These are phyloP conservation scores for Talaromyces sp. DNA, from an alignment of 2,329 filamentous ascomycete species.

Conservation along the genomic window DNA sequence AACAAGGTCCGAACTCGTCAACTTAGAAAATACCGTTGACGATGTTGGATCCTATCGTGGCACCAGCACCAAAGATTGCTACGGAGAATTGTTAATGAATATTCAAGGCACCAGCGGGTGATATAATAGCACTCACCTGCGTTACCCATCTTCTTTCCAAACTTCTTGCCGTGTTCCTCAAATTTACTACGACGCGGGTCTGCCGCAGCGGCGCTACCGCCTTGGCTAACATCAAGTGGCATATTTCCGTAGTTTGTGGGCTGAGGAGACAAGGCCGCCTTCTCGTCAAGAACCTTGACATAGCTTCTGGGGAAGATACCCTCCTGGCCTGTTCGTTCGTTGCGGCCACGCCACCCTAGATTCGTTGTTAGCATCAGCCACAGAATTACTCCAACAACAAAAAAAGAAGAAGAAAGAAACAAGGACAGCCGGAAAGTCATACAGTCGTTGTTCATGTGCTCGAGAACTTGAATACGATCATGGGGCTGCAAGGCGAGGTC, in stretches of 20 bases:
- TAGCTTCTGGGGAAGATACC: constrained; percentile 96
- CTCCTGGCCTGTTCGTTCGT: constrained; percentile 73
- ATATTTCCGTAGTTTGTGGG: constrained; percentile 51
- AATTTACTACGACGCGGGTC: constrained; percentile 53
- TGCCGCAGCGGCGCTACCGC: constrained; percentile 36
- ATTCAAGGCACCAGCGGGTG: neutral
- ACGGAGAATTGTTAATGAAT: constrained; percentile 16
- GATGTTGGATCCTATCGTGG: constrained; percentile 81
- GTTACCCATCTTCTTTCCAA: constrained; percentile 88
- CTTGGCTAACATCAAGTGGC: constrained; percentile 68
- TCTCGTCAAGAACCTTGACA: constrained; percentile 65
- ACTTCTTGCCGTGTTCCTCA: constrained; percentile 79
- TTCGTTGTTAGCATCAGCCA: constrained; percentile 11
- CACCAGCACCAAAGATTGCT: constrained; percentile 88
- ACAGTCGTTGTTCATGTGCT: constrained; percentile 96
- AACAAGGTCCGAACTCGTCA: neutral
- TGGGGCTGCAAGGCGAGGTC: constrained; percentile 76
- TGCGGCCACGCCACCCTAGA: constrained; percentile 71
- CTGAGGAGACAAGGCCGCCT: constrained; percentile 40
- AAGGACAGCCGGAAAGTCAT: constrained; percentile 17
- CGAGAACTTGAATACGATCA: constrained; percentile 72
- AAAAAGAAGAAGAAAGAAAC: too few species aligned
- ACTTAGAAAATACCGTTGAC: constrained; percentile 82
- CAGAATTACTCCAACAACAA: neutral
- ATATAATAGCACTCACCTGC: constrained; percentile 39